phyloP scores from a whole-genome alignment of 176 grass and related monocot genomes.

The Tillandsia leiboldiana region DNA sequence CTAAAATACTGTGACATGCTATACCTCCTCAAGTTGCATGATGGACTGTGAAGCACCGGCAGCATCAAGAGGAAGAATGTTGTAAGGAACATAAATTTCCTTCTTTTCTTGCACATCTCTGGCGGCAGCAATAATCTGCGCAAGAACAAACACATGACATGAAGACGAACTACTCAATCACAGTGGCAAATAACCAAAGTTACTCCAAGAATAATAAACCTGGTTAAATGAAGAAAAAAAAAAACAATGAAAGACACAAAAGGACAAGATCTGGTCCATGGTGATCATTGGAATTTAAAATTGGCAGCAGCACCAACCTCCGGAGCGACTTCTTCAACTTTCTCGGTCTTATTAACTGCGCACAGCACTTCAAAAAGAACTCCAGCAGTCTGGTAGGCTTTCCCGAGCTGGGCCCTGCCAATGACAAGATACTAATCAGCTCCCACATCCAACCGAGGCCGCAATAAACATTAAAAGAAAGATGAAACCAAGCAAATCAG shows the following conservation, averaged over 20 bases:
- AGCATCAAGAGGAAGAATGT: slow-evolving; percentile 75
- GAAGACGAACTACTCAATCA: slow-evolving; percentile 1
- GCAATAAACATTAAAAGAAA: neutral
- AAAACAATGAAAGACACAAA: neutral
- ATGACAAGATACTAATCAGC: neutral
- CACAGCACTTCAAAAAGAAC: slow-evolving; percentile 93
- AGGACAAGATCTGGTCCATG: neutral
- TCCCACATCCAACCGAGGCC: neutral
- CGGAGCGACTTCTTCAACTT: slow-evolving; percentile 81
- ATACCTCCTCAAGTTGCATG: slow-evolving; percentile 96
- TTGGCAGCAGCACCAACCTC: slow-evolving; percentile 47
- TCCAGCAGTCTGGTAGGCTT: slow-evolving; percentile 86
- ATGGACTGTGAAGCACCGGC: slow-evolving; percentile 80
- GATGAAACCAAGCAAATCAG: neutral
- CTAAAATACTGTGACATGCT: neutral
- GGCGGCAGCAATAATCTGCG: slow-evolving; percentile 67
- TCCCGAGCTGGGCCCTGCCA: slow-evolving; percentile 66
- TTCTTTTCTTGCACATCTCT: slow-evolving; percentile 89
- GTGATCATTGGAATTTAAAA: neutral
- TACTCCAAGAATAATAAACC: neutral
- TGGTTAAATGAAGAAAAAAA: neutral
- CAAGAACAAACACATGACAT: slow-evolving; percentile 10
- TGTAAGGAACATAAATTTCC: slow-evolving; percentile 67
- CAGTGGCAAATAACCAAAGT: neutral
- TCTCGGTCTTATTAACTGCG: slow-evolving; percentile 85